These are phyloP conservation scores for Gracilaria vermiculophylla DNA, from an alignment of 23 red algal genomes.

Conservation along the genomic window DNA sequence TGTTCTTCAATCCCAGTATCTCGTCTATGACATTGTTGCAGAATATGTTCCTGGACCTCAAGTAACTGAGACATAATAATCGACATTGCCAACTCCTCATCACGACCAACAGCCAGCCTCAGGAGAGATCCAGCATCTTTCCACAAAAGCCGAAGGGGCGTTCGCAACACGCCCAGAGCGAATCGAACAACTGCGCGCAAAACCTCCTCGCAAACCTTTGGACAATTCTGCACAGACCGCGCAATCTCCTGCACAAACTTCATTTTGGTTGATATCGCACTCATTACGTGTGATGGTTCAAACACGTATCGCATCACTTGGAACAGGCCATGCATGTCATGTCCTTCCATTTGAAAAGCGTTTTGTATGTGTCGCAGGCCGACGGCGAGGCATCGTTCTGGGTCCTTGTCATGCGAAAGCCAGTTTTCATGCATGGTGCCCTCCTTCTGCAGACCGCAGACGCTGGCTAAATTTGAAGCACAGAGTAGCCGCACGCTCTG, in stretches of 20 bases:
- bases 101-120: slow-evolving; percentile 10
- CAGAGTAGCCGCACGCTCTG: background rate
- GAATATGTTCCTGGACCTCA: background rate
- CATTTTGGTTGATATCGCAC: background rate
- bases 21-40: background rate
- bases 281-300: slow-evolving; percentile 1
- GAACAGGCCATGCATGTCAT: background rate
- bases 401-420: background rate
- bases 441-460: background rate
- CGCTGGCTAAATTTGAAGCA: background rate
- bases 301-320: background rate
- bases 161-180: slow-evolving; percentile 39
- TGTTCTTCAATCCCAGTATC: background rate
- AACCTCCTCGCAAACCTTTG: background rate
- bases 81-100: slow-evolving; percentile 2
- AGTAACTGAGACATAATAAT: background rate
- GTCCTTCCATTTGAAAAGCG: background rate
- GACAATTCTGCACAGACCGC: slow-evolving; percentile 5
- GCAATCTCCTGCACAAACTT: slow-evolving; percentile 28
- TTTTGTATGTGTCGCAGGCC: background rate
- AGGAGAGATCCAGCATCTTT: slow-evolving; percentile 15
- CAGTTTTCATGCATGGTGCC: too few species aligned
- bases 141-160: slow-evolving; percentile 51
- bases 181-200: slow-evolving; percentile 42
- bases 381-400: background rate